Evolutionary conservation across 2,329 filamentous ascomycete genomes (phyloP), one percentile per base, ranked within the genome.

Genomic region (Tolypocladium pustulatum): DNA sequence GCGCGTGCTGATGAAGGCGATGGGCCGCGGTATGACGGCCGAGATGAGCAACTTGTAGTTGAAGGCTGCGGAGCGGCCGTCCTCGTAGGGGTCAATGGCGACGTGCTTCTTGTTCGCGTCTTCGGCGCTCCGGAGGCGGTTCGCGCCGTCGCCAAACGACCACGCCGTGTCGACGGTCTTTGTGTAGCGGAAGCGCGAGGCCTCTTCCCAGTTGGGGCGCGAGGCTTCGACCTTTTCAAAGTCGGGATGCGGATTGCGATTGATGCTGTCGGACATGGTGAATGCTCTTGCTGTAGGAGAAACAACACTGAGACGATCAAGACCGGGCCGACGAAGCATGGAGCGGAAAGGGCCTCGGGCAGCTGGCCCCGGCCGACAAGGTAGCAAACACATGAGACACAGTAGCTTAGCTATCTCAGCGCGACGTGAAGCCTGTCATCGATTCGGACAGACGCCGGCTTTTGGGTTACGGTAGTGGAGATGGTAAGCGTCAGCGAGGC

Each of bases 11-110:
- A 86, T 68, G 70, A 87, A 82, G 57, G 81, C 84, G 68, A 97
- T 87, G 15, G 93, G 93, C 15, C 93, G 84, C 1, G 93, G 93
- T 20, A 91, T 81, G 64, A 97, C 84, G 62, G 84, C 85, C 22
- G 85, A 89, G 72, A 97, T 96, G 61, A 97, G 78, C 17, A 97
- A 82, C 75, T 96, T 96, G 82, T 97, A 97, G 80, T 97, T 97
- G 75, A 82, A 85, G 1, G 78, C 75, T 0, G 83, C 74, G 0
- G 85, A 80, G 0, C 92, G 82, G 37, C 86, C 89, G 34, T 84
- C 76, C 58, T 81, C 87, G 70, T 92, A 85, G 0, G 92, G 92
- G 72, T 96, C 87, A 66, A 97, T 96, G 68, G 86, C 77, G 63
- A 93, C 73, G 74, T 96, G 90, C 37, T 58, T 82, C 58, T 64